Conservation (phyloP, 805 yeast species). For the Lipomyces yamadae region DNA sequence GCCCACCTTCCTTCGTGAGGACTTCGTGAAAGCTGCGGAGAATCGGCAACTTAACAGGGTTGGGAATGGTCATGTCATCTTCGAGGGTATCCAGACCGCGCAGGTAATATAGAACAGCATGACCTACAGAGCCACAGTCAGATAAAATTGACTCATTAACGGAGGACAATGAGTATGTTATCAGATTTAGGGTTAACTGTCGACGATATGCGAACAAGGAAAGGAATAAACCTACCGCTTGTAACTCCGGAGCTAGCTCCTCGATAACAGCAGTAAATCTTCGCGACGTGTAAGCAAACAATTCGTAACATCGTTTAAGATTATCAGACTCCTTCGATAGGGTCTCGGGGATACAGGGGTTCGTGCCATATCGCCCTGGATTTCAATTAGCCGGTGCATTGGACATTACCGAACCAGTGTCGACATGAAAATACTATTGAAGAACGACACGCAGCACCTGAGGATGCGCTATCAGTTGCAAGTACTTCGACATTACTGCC, state of each 20-base stretch:
- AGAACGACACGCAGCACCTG: slow-evolving; percentile 69
- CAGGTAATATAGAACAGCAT: slow-evolving; percentile 83
- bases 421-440: slow-evolving; percentile 54
- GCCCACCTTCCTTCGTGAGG: slow-evolving; percentile 74
- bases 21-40: slow-evolving; percentile 70
- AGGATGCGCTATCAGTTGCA: slow-evolving; percentile 64
- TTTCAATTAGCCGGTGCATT: neutral
- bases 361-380: slow-evolving; percentile 52
- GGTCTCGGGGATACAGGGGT: slow-evolving; percentile 57
- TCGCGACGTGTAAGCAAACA: slow-evolving; percentile 75
- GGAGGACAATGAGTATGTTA: too few species aligned
- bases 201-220: too few species aligned
- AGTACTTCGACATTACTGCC: slow-evolving; percentile 29
- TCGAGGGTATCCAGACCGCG: slow-evolving; percentile 95
- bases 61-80: slow-evolving; percentile 89
- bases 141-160: too few species aligned
- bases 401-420: neutral
- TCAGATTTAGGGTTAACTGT: too few species aligned
- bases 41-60: slow-evolving; percentile 71
- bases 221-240: slow-evolving; percentile 53
- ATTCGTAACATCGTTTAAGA: slow-evolving; percentile 67
- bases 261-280: slow-evolving; percentile 93
- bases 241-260: slow-evolving; percentile 87
- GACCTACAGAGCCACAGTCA: slow-evolving; percentile 29
- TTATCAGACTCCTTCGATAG: slow-evolving; percentile 50